A percentile compares a stretch with the other conserved stretches of the same genome.
These are phyloP conservation scores for Protomyces gravidus DNA, from an alignment of 1,139 yeast genomes.

Conservation along the genomic window DNA sequence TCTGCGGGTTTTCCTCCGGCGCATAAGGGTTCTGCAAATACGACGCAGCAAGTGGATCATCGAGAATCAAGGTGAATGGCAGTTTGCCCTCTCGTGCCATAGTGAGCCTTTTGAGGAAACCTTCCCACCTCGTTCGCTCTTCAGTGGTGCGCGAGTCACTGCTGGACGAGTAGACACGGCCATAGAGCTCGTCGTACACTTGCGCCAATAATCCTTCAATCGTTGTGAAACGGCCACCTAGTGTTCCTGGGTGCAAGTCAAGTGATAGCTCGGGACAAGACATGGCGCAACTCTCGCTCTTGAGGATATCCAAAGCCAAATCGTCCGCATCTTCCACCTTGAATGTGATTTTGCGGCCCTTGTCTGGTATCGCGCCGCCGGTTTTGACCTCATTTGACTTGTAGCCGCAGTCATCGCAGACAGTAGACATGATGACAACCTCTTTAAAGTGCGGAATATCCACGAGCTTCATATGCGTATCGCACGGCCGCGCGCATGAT, in stretches of 20 bases:
- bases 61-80: constrained; percentile 80
- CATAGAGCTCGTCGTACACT: constrained; percentile 81
- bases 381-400: constrained; percentile 97
- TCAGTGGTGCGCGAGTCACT: constrained; percentile 87
- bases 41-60: constrained; percentile 91
- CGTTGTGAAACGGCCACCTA: constrained; percentile 97
- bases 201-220: constrained; percentile 75
- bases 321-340: constrained; percentile 88
- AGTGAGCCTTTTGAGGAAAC: constrained; percentile 68
- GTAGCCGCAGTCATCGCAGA: constrained; percentile 89
- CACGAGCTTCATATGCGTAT: constrained; percentile 94
- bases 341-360: constrained; percentile 72
- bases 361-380: constrained; percentile 90
- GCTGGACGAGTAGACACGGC: constrained; percentile 77
- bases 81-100: constrained; percentile 80
- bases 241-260: constrained; percentile 92
- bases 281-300: constrained; percentile 80
- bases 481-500: constrained; percentile 70
- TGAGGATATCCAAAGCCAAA: constrained; percentile 86
- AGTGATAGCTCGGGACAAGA: constrained; percentile 79
- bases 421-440: constrained; percentile 93
- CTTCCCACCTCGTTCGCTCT: constrained; percentile 72
- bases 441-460: constrained; percentile 97
- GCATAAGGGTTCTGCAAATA: constrained; percentile 97
- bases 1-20: constrained; percentile 95